These are phyloP conservation scores for Scalesia atractyloides DNA, from an alignment of 129 eudicot species.

Conservation along the genomic window DNA sequence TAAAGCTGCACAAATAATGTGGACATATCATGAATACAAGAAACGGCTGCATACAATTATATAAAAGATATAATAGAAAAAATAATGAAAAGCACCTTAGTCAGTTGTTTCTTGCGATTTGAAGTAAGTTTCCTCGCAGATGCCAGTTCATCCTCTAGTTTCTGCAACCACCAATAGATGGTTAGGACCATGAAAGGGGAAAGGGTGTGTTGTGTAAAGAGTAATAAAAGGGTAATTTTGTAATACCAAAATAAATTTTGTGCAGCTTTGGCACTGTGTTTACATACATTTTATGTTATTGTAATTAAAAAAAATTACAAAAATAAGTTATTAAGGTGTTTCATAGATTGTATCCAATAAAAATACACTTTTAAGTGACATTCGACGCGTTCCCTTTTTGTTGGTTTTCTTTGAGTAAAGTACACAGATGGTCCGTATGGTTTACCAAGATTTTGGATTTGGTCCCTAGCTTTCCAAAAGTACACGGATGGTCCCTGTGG, in stretches of 20 bases:
- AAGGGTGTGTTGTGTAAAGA: not conserved
- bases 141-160: constrained; percentile 63
- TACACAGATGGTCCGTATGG: too few species aligned
- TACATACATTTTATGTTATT: not conserved
- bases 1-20: constrained; percentile 50
- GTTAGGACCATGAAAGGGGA: too few species aligned
- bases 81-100: constrained; percentile 47
- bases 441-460: too few species aligned
- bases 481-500: too few species aligned
- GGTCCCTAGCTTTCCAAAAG: too few species aligned
- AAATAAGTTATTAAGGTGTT: not conserved
- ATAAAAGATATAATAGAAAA: not conserved
- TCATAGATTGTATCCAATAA: not conserved
- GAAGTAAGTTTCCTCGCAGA: constrained; percentile 63
- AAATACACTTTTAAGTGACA: not conserved
- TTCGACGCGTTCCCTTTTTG: not conserved
- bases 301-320: not conserved
- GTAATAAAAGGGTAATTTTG: not conserved
- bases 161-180: constrained; percentile 41
- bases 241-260: not conserved
- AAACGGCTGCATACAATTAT: not conserved
- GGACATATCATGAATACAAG: not conserved
- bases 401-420: too few species aligned
- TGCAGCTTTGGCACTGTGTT: not conserved
- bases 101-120: constrained; percentile 55